Percentiles rank a stretch among this genome's conserved stretches.
Evolutionary conservation across 768 basidiomycete genomes (phyloP).

Genomic region (Chalciporus chontae): DNA sequence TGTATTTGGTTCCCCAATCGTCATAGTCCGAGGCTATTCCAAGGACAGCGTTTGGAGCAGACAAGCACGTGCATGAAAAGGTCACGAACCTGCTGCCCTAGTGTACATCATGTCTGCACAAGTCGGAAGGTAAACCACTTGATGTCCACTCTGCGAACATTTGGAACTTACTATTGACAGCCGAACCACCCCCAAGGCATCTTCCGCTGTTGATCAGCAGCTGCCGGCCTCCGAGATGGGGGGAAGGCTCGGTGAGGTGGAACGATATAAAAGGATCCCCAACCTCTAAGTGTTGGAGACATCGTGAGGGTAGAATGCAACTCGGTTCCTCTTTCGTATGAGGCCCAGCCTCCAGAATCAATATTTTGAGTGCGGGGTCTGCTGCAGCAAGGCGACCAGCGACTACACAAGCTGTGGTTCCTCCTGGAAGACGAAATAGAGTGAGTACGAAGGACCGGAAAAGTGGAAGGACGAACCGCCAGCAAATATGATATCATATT

Average conservation of each 20-base stretch:
- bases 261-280: slow-evolving; percentile 17
- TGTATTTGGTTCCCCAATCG: slow-evolving; percentile 22
- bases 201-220: slow-evolving; percentile 19
- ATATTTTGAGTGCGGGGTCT: slow-evolving; percentile 22
- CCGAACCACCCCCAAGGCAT: slow-evolving; percentile 33
- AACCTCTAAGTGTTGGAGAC: slow-evolving; percentile 13
- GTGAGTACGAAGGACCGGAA: no score
- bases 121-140: not conserved
- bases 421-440: slow-evolving; percentile 22
- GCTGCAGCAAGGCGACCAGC: slow-evolving; percentile 28
- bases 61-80: not conserved
- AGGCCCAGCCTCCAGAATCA: slow-evolving; percentile 29
- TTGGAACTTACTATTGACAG: slow-evolving; percentile 46
- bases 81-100: slow-evolving; percentile 38
- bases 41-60: not conserved
- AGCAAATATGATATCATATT: slow-evolving; percentile 52
- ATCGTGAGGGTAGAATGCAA: slow-evolving; percentile 24
- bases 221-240: slow-evolving; percentile 11
- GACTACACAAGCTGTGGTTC: slow-evolving; percentile 33
- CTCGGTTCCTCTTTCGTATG: slow-evolving; percentile 20
- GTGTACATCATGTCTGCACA: slow-evolving; percentile 47
- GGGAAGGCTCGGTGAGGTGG: slow-evolving; percentile 15
- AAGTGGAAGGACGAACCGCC: slow-evolving; percentile 39
- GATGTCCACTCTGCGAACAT: not conserved
- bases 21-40: slow-evolving; percentile 48